These are phyloP conservation scores for Saturnispora quitensis DNA, from an alignment of 805 yeast genomes.

Conservation along the genomic window DNA sequence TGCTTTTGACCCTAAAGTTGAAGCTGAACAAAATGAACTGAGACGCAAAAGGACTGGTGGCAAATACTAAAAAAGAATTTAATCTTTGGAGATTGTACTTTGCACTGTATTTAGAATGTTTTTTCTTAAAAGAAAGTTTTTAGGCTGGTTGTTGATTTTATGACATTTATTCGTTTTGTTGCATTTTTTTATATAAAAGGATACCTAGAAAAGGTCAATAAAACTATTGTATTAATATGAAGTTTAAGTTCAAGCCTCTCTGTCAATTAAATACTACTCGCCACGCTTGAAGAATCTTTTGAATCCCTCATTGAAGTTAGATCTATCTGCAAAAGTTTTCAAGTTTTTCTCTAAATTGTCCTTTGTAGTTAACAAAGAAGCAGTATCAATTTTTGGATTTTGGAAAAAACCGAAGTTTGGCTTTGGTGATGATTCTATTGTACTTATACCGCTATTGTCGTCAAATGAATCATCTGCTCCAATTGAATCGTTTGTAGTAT, in stretches of 20 bases:
- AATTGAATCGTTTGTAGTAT: not conserved
- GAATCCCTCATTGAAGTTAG: conserved; percentile 60
- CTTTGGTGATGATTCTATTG: conserved; percentile 8
- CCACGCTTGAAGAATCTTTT: conserved; percentile 46
- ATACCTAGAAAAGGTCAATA: not conserved
- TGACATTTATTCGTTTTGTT: conserved; percentile 3
- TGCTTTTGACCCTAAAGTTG: conserved; percentile 74
- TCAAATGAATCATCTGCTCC: conserved; percentile 3
- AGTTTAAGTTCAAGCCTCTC: not conserved
- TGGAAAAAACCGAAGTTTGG: conserved; percentile 14
- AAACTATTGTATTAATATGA: not conserved
- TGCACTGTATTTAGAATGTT: not conserved
- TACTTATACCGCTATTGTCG: not conserved
- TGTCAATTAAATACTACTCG: not conserved
- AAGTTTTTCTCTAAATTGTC: conserved; percentile 36
- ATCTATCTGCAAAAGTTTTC: conserved; percentile 44
- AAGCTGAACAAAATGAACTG: conserved; percentile 56
- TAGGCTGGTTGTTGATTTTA: not conserved
- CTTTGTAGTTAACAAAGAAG: conserved; percentile 30
- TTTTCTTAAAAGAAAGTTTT: not conserved
- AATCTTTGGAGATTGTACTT: not conserved
- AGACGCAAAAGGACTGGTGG: conserved; percentile 71
- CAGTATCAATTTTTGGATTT: conserved; percentile 23
- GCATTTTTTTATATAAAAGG: not conserved
- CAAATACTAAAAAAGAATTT: conserved; percentile 37